phyloP scores from a whole-genome alignment of 768 basidiomycete genomes.

The Lactifluus rugatus region DNA sequence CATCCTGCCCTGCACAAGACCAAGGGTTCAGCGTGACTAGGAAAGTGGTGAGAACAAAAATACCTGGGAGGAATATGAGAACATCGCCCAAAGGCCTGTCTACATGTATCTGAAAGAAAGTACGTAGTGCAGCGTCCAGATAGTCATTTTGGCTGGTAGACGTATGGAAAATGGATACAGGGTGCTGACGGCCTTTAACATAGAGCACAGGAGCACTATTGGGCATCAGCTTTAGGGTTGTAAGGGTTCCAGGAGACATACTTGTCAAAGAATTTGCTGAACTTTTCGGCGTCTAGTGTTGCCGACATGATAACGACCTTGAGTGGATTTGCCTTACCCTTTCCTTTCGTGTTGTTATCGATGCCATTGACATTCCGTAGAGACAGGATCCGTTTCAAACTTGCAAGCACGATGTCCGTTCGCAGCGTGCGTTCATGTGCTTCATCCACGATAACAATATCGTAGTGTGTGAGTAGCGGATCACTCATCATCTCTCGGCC shows the following conservation, averaged over 20 bases:
- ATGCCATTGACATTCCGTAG: constrained; percentile 45
- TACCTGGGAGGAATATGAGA: constrained; percentile 87
- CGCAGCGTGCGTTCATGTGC: constrained; percentile 94
- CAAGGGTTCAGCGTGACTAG: not conserved
- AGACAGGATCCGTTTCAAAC: constrained; percentile 71
- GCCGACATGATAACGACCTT: constrained; percentile 98
- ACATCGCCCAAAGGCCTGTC: constrained; percentile 78
- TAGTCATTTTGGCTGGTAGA: constrained; percentile 71
- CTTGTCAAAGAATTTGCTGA: constrained; percentile 81
- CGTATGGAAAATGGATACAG: constrained; percentile 78
- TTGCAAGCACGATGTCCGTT: constrained; percentile 89
- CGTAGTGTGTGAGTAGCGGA: constrained; percentile 66
- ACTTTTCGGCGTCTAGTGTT: constrained; percentile 91
- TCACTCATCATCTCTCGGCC: constrained; percentile 85
- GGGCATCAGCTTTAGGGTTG: not conserved
- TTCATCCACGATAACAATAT: constrained; percentile 88
- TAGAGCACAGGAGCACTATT: constrained; percentile 78
- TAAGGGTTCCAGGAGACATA: constrained; percentile 30
- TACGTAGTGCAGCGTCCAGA: constrained; percentile 79
- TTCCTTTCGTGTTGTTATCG: constrained; percentile 35
- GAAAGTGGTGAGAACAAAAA: not conserved
- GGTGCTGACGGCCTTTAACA: constrained; percentile 87
- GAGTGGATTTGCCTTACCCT: constrained; percentile 49
- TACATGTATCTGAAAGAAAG: constrained; percentile 89
- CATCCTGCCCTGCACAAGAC: constrained; percentile 67